These are phyloP conservation scores for Halophytophthora batemanensis DNA, from an alignment of 352 stramenopile genomes.

Conservation along the genomic window DNA sequence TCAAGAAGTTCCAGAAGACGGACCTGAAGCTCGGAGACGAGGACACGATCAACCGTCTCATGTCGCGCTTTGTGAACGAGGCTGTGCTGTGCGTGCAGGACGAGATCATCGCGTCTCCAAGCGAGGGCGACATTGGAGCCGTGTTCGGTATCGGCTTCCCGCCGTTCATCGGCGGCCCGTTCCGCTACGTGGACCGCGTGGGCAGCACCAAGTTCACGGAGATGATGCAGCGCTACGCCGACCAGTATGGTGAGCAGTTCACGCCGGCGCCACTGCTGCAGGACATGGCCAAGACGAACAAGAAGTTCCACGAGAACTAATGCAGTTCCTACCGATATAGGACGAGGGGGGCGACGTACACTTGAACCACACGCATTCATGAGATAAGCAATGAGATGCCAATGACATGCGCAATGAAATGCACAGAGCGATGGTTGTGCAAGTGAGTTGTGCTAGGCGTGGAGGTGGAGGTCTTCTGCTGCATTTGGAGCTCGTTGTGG, in stretches of 20 bases:
- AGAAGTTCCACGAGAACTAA: constrained; percentile 95
- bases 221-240: constrained; percentile 95
- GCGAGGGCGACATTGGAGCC: constrained; percentile 97
- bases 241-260: constrained; percentile 96
- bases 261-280: constrained; percentile 93
- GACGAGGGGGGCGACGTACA: too few species aligned
- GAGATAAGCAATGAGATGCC: constrained; percentile 11
- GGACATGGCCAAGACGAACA: constrained; percentile 96
- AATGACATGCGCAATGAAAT: constrained; percentile 23
- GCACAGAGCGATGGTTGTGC: constrained; percentile 15
- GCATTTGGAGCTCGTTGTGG: too few species aligned
- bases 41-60: constrained; percentile 91
- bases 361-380: too few species aligned
- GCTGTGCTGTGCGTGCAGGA: constrained; percentile 96
- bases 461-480: not conserved
- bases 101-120: constrained; percentile 96
- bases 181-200: constrained; percentile 94
- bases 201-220: constrained; percentile 94
- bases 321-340: too few species aligned
- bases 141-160: constrained; percentile 99
- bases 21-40: constrained; percentile 80
- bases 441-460: not conserved
- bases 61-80: constrained; percentile 97
- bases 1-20: constrained; percentile 79
- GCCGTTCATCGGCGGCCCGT: constrained; percentile 96